Evolutionary conservation across 2,329 filamentous ascomycete genomes (phyloP).

Genomic region (Fusarium compactum): DNA sequence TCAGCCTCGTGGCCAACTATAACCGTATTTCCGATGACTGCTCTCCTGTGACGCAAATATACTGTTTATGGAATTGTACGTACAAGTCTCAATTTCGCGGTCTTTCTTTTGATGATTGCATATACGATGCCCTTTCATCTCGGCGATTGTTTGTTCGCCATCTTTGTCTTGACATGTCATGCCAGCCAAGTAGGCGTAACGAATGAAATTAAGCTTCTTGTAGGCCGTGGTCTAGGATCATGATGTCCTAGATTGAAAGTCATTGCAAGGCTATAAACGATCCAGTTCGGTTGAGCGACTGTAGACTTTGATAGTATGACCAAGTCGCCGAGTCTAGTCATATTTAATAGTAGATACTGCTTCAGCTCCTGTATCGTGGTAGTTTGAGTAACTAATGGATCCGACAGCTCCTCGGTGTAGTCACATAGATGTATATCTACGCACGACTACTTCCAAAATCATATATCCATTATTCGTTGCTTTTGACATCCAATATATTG

Average conservation of each 20-base stretch:
- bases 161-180: neutral
- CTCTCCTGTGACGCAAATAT: neutral
- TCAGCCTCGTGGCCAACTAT: neutral
- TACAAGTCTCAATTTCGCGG: neutral
- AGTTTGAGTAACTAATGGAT: neutral
- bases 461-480: neutral
- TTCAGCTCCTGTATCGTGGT: too few species aligned
- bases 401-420: neutral
- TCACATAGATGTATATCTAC: neutral
- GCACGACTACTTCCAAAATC: neutral
- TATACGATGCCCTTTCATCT: neutral
- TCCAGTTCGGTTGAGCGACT: neutral
- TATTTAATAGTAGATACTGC: neutral
- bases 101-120: neutral
- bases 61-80: neutral
- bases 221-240: constrained; percentile 2
- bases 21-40: neutral
- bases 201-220: neutral
- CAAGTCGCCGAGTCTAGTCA: neutral
- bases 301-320: neutral
- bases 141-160: neutral
- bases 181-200: neutral
- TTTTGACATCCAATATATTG: neutral
- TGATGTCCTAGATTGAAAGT: constrained; percentile 1
- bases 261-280: neutral